Base-by-base conservation (phyloP, 2,329 filamentous ascomycete species). In the Fusarium compactum region DNA sequence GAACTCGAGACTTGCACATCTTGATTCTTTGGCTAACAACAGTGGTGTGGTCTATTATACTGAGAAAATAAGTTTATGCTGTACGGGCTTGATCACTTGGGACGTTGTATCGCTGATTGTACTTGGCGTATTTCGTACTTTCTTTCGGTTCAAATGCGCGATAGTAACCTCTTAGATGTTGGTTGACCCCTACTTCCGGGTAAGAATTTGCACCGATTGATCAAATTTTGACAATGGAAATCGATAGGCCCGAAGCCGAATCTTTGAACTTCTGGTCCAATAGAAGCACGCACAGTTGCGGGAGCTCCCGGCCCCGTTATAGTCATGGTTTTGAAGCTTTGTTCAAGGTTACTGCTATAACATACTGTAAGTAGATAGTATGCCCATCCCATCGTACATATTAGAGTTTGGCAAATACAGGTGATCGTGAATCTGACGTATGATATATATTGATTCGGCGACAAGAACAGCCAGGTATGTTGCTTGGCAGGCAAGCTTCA, bases 1-100 rank as follows among this genome's bases (percentile, higher is more conserved):
- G 88, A 47, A 79, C 69, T 15, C 62, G 58, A 15, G 77, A 76
- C 74, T 86, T 82, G 79, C 88, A 90, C 87, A 90, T 91, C 8
- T 24, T 57, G 24, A 29, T 60, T 57, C 38, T 43, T 27, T 22
- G 16, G 27, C 22, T 32, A 52, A 61, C 47, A n/a, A 15, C 8
- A 16, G 32, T 38, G 5, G 5, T 12, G 18, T 29, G 16, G 29
- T 29, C n/a, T 29, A 29, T 22, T 20, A 15, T 12, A 41, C 18
- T 46, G 15, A 47, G 24, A 50, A 46, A 22, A 56, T 15, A 22
- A 27, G 18, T 20, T 20, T 25, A 24, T 40, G 20, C 34, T 34
- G 22, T 52, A 27, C 16, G 27, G 18, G 8, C 10, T 18, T 16
- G 41, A 32, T 58, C 27, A 51, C 27, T 69, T 41, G 34, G 43